Evolutionary conservation across 2,329 filamentous ascomycete genomes (phyloP).

Genomic region (Colletotrichum chrysophilum): DNA sequence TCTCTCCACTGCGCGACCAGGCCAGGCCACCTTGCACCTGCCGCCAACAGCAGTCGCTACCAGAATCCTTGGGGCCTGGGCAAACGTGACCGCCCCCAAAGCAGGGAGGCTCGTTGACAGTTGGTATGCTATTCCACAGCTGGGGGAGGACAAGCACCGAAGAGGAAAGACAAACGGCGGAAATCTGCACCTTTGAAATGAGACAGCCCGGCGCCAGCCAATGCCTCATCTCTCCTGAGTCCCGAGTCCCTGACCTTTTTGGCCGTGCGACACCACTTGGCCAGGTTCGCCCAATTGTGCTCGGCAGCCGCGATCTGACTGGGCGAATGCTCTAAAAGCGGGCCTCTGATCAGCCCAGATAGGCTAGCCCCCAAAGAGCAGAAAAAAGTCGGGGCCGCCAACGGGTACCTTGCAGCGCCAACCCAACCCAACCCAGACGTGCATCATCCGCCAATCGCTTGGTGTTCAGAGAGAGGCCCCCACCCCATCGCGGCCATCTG

Average conservation of each 20-base stretch:
- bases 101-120: background rate
- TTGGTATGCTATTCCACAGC: background rate
- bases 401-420: conserved; percentile 21
- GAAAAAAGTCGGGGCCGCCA: background rate
- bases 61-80: background rate
- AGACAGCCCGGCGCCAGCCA: conserved; percentile 2
- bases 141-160: background rate
- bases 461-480: background rate
- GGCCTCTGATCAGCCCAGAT: background rate
- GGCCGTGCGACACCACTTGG: background rate
- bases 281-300: background rate
- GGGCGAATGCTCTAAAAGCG: background rate
- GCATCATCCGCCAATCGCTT: conserved; percentile 17
- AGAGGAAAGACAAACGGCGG: conserved; percentile 17
- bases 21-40: background rate
- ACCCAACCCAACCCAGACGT: background rate
- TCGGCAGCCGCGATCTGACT: background rate
- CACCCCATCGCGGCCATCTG: background rate
- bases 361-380: background rate
- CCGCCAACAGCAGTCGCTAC: background rate
- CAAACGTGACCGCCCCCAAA: conserved; percentile 1
- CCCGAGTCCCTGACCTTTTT: background rate
- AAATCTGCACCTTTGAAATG: conserved; percentile 15
- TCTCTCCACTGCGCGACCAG: background rate
- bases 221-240: background rate